Evolutionary conservation across 1,284 basidiomycete genomes (phyloP), one percentile per base, ranked within the genome.

Genomic region (Tilletia setariae): DNA sequence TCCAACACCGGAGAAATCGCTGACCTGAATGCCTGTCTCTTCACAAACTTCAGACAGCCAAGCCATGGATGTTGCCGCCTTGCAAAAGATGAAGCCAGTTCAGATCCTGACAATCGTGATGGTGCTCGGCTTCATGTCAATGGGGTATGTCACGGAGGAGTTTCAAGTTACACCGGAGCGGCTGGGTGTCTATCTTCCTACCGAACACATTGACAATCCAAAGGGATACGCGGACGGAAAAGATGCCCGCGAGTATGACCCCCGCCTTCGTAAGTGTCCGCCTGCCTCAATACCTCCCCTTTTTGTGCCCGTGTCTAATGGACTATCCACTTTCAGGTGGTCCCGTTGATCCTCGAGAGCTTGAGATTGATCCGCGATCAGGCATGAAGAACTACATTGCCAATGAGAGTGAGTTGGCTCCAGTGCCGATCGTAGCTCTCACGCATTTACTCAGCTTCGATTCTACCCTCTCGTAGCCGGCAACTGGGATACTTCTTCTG

Each of bases 331-430:
- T 4, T 3, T 49, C 56, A 61, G 56, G 56, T 63, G 89, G 89
- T 19, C 91, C 91, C 1, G 88, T 93, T 62, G 83, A 88, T 68
- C 90, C 90, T 0, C 84, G 87, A 53, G 94, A 97, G 81, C 86
- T 96, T 6, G 90, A 94, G 76, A 87, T 97, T 25, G 94, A 97
- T 82, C 88, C 88, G 0, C 85, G 86, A 11, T 92, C 90, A 0
- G 94, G 93, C 4, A 95, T 97, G 93, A 96, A 96, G 85, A 94
- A 94, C 79, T 97, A 95, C 82, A 94, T 96, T 69, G 91, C 92
- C 1, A 94, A 94, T 72, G 84, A 84, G 77, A 89, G 56, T 61
- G n/a, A 32, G 56, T 61, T 13, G 1, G 16, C n/a, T 1, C 53
- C 53, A 23, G 32, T 6, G 19, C 25, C 23, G 21, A 25, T 30